Conservation (phyloP, 1,284 basidiomycete species). For the Schizopora paradoxa region DNA sequence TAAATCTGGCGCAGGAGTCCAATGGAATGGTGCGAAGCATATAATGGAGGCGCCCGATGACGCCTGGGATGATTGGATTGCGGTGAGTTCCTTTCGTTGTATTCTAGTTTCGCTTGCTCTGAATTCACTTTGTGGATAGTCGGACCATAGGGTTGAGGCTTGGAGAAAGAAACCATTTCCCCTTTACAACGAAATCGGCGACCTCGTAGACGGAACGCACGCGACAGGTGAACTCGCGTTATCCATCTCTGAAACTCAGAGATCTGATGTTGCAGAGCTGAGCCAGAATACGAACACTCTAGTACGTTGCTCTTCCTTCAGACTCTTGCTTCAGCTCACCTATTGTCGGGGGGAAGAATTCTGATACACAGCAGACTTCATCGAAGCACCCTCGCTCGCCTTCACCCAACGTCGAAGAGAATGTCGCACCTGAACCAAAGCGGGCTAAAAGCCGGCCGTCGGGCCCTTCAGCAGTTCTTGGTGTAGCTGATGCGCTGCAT, state of each 20-base stretch:
- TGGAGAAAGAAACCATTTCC: slow-evolving; percentile 28
- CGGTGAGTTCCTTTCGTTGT: slow-evolving; percentile 19
- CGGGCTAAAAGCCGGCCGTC: no score
- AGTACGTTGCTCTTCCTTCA: no score
- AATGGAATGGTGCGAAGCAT: slow-evolving; percentile 26
- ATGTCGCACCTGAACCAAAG: no score
- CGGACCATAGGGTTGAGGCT: slow-evolving; percentile 20
- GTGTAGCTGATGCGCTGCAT: slow-evolving; percentile 26
- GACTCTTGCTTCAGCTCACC: no score
- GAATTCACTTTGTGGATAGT: slow-evolving; percentile 19
- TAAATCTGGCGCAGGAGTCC: slow-evolving; percentile 31
- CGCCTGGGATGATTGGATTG: slow-evolving; percentile 25
- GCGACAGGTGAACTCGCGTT: slow-evolving; percentile 29
- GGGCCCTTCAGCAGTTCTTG: neutral
- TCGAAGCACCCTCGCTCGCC: no score
- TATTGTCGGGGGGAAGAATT: no score
- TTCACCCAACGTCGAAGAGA: no score
- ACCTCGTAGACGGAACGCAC: slow-evolving; percentile 25
- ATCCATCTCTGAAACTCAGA: no score
- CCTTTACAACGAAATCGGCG: slow-evolving; percentile 24
- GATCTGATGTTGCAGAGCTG: no score
- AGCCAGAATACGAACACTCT: no score
- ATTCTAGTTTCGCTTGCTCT: slow-evolving; percentile 4
- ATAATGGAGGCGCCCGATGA: slow-evolving; percentile 25
- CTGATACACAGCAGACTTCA: no score